Conservation (phyloP, 2,329 filamentous ascomycete genomes). For the Amesomyces nigricolor region DNA sequence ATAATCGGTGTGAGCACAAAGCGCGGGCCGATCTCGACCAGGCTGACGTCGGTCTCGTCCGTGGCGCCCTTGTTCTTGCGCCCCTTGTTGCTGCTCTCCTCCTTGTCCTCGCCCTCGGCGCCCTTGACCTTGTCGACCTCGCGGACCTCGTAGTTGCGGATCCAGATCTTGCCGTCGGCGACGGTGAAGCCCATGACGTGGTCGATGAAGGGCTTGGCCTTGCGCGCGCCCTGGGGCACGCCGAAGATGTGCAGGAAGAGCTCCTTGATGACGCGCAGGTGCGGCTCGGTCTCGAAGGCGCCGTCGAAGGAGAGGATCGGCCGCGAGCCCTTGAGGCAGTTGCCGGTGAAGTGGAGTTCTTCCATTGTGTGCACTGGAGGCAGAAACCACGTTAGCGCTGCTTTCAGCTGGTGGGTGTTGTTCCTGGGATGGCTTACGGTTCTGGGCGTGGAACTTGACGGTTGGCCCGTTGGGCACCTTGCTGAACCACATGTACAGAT, state of each 20-base stretch:
- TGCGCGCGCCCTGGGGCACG: conserved; percentile 80
- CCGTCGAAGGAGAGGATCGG: conserved; percentile 89
- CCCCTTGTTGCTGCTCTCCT: conserved; percentile 36
- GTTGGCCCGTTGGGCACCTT: conserved; percentile 78
- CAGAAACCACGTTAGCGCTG: conserved; percentile 16
- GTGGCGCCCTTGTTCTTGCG: conserved; percentile 35
- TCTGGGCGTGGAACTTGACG: conserved; percentile 65
- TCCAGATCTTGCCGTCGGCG: conserved; percentile 92
- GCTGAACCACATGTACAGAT: conserved; percentile 89
- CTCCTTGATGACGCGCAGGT: conserved; percentile 81
- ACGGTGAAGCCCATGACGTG: conserved; percentile 90
- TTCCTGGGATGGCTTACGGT: conserved; percentile 43
- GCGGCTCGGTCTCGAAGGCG: conserved; percentile 73
- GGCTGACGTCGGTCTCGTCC: conserved; percentile 68
- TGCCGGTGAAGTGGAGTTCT: conserved; percentile 92
- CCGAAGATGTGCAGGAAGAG: conserved; percentile 86
- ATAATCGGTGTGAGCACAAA: conserved; percentile 93
- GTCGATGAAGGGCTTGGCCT: conserved; percentile 93
- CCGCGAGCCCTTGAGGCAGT: conserved; percentile 89
- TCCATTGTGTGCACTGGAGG: conserved; percentile 85
- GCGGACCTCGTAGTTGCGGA: conserved; percentile 87
- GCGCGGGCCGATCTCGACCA: conserved; percentile 90
- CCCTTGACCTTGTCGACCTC: conserved; percentile 64
- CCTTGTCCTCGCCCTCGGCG: conserved; percentile 36
- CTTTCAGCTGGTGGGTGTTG: not conserved